A percentile compares a stretch with the other conserved stretches of the same genome.
phyloP scores from a whole-genome alignment of 2,329 filamentous ascomycete genomes.

The Epichloe gansuensis region DNA sequence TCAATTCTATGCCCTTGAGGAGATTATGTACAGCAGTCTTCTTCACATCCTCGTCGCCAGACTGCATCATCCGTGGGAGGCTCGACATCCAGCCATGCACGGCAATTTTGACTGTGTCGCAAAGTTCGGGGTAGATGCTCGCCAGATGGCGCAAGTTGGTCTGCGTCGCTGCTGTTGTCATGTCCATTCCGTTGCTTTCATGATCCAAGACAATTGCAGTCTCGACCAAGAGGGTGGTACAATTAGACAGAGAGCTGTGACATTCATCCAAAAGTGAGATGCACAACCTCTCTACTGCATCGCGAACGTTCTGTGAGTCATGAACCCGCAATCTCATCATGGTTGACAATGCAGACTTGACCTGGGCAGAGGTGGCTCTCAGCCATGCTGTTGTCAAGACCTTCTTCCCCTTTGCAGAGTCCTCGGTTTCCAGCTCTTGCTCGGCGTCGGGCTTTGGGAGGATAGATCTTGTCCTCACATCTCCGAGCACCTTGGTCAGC shows the following conservation, averaged over 20 bases:
- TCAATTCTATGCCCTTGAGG: conserved; percentile 55
- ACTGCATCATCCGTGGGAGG: conserved; percentile 71
- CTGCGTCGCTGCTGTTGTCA: conserved; percentile 19
- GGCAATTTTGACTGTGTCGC: conserved; percentile 52
- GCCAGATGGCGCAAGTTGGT: conserved; percentile 49
- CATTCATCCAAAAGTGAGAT: conserved; percentile 68
- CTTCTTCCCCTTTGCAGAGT: conserved; percentile 22
- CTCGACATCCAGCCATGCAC: conserved; percentile 73
- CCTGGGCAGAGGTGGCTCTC: conserved; percentile 63
- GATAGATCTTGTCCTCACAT: conserved; percentile 40
- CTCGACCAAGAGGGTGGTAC: conserved; percentile 61
- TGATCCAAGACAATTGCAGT: conserved; percentile 60
- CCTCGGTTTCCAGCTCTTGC: conserved; percentile 12
- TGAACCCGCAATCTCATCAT: conserved; percentile 65
- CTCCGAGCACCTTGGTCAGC: conserved; percentile 42
- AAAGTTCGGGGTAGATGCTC: conserved; percentile 46
- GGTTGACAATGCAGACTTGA: conserved; percentile 69
- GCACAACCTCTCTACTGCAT: conserved; percentile 57
- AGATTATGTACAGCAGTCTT: conserved; percentile 61
- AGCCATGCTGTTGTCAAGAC: conserved; percentile 52
- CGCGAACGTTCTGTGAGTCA: conserved; percentile 53
- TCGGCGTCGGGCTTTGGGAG: conserved; percentile 20
- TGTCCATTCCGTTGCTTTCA: conserved; percentile 26
- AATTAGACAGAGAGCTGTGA: conserved; percentile 55
- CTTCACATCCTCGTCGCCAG: conserved; percentile 68